These are phyloP conservation scores for Candida succiphila DNA, from an alignment of 805 yeast species.

Conservation along the genomic window DNA sequence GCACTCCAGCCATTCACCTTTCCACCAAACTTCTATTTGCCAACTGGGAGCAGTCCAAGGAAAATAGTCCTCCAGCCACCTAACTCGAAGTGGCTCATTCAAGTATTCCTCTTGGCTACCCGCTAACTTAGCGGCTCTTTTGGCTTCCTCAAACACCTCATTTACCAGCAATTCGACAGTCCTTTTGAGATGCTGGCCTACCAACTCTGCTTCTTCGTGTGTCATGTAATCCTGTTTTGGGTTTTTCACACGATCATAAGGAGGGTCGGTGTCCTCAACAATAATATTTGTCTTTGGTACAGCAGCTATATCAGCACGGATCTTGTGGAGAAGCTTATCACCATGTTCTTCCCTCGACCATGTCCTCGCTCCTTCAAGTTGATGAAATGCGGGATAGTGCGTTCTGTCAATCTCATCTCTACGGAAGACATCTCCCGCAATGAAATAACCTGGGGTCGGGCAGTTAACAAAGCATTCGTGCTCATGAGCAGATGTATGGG, in stretches of 20 bases:
- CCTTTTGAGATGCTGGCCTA: constrained; percentile 72
- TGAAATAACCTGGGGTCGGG: constrained; percentile 77
- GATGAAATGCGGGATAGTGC: constrained; percentile 96
- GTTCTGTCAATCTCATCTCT: constrained; percentile 93
- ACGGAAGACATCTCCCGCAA: constrained; percentile 92
- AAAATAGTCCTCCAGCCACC: constrained; percentile 94
- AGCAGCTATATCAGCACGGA: constrained; percentile 48
- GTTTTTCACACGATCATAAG: constrained; percentile 43
- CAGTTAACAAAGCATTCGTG: constrained; percentile 64
- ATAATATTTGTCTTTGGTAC: constrained; percentile 61
- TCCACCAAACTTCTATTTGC: constrained; percentile 99
- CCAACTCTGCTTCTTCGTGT: constrained; percentile 54
- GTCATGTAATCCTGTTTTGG: constrained; percentile 79
- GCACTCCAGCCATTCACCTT: constrained; percentile 94
- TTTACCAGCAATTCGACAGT: constrained; percentile 78
- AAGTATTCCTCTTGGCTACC: constrained; percentile 54
- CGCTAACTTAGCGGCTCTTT: constrained; percentile 46
- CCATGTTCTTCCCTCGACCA: constrained; percentile 51
- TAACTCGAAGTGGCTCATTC: constrained; percentile 67
- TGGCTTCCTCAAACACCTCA: constrained; percentile 70
- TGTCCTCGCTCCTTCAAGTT: constrained; percentile 90
- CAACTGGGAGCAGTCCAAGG: constrained; percentile 99
- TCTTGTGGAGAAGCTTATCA: constrained; percentile 28
- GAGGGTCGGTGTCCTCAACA: constrained; percentile 66
- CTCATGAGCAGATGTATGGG: constrained; percentile 98